phyloP scores from a whole-genome alignment of 2,329 filamentous ascomycete genomes.

The Colletotrichum cordylinicola region DNA sequence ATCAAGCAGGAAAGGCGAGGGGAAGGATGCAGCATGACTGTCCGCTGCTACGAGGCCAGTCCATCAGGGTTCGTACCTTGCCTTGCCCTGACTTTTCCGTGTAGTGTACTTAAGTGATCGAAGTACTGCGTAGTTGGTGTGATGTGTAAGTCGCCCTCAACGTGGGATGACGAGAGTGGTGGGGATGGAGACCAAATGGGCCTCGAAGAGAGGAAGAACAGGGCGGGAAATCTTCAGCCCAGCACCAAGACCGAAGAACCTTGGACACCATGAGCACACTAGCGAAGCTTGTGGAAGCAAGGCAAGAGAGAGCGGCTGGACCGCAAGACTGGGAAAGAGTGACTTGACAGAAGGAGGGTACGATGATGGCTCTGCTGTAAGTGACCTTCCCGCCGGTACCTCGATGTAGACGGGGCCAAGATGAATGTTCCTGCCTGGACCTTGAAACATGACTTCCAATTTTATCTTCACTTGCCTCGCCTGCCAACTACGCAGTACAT shows the following conservation, averaged over 20 bases:
- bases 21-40: not conserved
- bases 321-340: not conserved
- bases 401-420: not conserved
- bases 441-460: not conserved
- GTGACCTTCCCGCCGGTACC: not conserved
- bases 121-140: not conserved
- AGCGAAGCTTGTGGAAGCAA: not conserved
- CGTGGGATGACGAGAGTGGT: not conserved
- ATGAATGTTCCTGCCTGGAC: not conserved
- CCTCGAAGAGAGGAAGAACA: not conserved
- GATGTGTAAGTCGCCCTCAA: not conserved
- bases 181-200: not conserved
- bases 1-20: not conserved
- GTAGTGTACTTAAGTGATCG: not conserved
- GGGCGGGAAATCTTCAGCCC: not conserved
- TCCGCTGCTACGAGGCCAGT: not conserved
- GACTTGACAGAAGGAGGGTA: not conserved
- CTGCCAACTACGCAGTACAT: not conserved
- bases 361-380: not conserved
- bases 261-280: not conserved
- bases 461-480: not conserved
- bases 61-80: not conserved
- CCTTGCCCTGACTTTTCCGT: not conserved
- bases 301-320: not conserved
- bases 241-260: not conserved